phyloP scores from a whole-genome alignment of 2,329 filamentous ascomycete genomes.

The Macrophomina phaseolina region DNA sequence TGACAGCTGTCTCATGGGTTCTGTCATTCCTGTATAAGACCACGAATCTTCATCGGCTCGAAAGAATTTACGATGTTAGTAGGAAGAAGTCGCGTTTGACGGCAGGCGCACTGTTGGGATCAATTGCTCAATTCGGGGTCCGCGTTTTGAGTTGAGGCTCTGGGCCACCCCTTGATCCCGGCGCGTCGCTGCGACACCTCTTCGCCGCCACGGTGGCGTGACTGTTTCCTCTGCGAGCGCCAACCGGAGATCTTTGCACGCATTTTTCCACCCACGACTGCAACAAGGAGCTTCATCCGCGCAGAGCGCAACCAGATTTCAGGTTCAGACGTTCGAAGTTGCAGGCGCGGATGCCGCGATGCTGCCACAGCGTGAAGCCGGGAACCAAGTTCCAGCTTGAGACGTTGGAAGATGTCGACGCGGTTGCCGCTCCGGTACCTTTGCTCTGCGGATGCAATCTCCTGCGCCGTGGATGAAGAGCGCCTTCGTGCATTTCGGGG shows the following conservation, averaged over 20 bases:
- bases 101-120: background rate
- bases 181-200: background rate
- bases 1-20: background rate
- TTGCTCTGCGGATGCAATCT: constrained; percentile 16
- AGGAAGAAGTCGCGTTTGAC: background rate
- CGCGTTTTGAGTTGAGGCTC: constrained; percentile 1
- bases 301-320: constrained; percentile 21
- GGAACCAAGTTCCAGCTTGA: constrained; percentile 20
- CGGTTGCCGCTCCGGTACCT: constrained; percentile 5
- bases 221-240: constrained; percentile 6
- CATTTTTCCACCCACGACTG: background rate
- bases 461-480: constrained; percentile 15
- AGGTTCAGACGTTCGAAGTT: constrained; percentile 23
- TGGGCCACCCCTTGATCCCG: background rate
- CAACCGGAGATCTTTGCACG: constrained; percentile 2
- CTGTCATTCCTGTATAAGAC: too few relatives aligned
- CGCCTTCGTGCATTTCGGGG: constrained; percentile 9
- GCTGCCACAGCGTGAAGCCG: constrained; percentile 15
- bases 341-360: constrained; percentile 14
- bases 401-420: constrained; percentile 20
- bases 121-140: background rate
- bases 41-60: background rate
- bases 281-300: constrained; percentile 11
- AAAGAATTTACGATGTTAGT: background rate
- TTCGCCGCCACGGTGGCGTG: constrained; percentile 17